Conservation (phyloP, 345 rosid species). For the Arabidopsis suecica region DNA sequence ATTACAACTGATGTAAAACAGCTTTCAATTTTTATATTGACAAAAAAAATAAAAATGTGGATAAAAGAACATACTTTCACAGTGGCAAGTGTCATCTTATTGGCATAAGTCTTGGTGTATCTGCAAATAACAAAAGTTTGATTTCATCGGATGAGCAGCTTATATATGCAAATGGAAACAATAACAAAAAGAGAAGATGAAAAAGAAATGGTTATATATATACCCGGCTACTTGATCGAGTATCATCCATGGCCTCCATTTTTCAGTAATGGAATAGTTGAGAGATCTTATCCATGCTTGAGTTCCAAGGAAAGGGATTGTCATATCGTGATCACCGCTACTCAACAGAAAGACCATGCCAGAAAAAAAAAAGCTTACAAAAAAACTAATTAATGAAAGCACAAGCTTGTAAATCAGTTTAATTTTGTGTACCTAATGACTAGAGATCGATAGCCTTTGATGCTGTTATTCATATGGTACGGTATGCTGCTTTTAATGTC, state of each 20-base stretch:
- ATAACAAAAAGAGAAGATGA: neutral
- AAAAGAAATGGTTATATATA: neutral
- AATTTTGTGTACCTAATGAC: conserved; percentile 25
- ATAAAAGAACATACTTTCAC: conserved; percentile 53
- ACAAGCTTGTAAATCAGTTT: neutral
- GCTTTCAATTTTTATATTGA: neutral
- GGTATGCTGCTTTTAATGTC: conserved; percentile 37
- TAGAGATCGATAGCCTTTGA: conserved; percentile 40
- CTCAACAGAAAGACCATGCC: conserved; percentile 2
- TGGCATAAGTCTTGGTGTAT: conserved; percentile 65
- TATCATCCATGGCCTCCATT: conserved; percentile 69
- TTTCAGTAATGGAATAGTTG: conserved; percentile 56
- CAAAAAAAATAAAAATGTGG: neutral
- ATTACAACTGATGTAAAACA: neutral
- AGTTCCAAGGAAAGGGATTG: conserved; percentile 58
- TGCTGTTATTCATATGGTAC: conserved; percentile 33
- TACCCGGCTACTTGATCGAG: conserved; percentile 67
- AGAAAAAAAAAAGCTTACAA: conserved; percentile 1
- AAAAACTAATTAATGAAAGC: neutral
- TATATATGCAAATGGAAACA: no score
- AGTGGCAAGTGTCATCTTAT: conserved; percentile 74
- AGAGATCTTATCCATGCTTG: conserved; percentile 68
- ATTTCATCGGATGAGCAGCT: neutral
- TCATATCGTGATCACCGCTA: conserved; percentile 76
- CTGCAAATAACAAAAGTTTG: conserved; percentile 38